Evolutionary conservation across 129 eudicot species (phyloP), one percentile per base, ranked within the genome.

Genomic region (Tanacetum coccineum): DNA sequence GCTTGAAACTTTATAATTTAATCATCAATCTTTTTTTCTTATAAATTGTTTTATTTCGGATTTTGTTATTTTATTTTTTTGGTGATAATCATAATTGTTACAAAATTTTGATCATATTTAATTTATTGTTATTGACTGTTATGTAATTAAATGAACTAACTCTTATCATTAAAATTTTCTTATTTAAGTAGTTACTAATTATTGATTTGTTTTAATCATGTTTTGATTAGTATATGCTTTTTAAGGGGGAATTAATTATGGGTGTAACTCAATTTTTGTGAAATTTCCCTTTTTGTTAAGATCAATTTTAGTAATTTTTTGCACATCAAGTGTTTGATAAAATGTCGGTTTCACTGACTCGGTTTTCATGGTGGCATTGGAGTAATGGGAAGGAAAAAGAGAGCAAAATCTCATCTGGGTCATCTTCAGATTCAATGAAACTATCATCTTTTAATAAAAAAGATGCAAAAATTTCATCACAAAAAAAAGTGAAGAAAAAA

Each of bases 361-460:
- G 81, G 44, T 79, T 89, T 13, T 66, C 88, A 3, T 88, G 89
- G 89, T 83, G 82, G 85, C 76, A 74, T 77, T 70, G 81, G 89
- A 73, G 77, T 81, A 78, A 80, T 10, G 96, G 92, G 71, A 85
- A 85, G 73, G 96, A 71, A 49, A 83, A 76, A 67, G 83, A 88
- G 28, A 44, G 70, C 19, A 11, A 21, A 60, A 70, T 74, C 48
- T 59, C 85, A 10, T 75, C 78, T 73, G 83, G 79, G 10, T 78
- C 82, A 0, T 53, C 73, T 74, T 71, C 85, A 20, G 97, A 87
- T 68, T 80, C 76, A 14, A 70, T 90, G 89, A 87, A 74, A 62
- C 66, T 85, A 54, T 63, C 80, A 14, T 68, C 83, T 13, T 68
- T 56, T 11, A 77, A 78, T 74, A 83, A 81, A 62, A 82, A 68